Evolutionary conservation across 768 basidiomycete genomes (phyloP).

Genomic region (Ephemerocybe angulata): DNA sequence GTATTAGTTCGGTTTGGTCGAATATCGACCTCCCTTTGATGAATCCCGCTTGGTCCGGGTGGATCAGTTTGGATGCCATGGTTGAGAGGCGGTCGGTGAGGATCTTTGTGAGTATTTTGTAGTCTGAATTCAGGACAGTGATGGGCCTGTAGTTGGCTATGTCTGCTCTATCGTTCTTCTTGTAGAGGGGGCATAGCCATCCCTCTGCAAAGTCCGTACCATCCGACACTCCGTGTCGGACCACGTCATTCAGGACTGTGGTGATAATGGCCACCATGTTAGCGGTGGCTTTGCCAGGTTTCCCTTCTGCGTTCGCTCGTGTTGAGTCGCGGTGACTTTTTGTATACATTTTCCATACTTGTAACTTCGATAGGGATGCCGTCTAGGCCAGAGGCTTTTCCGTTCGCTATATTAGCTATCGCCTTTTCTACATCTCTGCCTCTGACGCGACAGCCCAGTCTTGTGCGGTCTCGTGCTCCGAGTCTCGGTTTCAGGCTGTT

Average conservation of each 20-base stretch:
- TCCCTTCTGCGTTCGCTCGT: slow-evolving; percentile 11
- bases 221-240: slow-evolving; percentile 16
- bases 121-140: slow-evolving; percentile 31
- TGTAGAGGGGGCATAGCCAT: slow-evolving; percentile 39
- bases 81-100: slow-evolving; percentile 16
- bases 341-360: slow-evolving; percentile 19
- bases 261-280: slow-evolving; percentile 13
- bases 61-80: slow-evolving; percentile 18
- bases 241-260: slow-evolving; percentile 22
- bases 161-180: slow-evolving; percentile 31
- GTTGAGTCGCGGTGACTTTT: not conserved
- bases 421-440: not conserved
- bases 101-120: slow-evolving; percentile 28
- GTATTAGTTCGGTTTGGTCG: slow-evolving; percentile 29
- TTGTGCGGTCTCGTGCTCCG: not conserved
- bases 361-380: slow-evolving; percentile 23
- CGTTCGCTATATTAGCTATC: not conserved
- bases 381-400: slow-evolving; percentile 18
- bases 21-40: slow-evolving; percentile 27
- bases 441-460: not conserved
- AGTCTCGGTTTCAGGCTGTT: not conserved
- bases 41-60: slow-evolving; percentile 38
- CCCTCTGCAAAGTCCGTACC: slow-evolving; percentile 25
- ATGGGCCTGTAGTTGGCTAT: slow-evolving; percentile 35
- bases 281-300: slow-evolving; percentile 19